Percentiles rank a stretch among this genome's conserved stretches.
Conservation (phyloP, 768 basidiomycete genomes). For the Auriscalpium vulgare region DNA sequence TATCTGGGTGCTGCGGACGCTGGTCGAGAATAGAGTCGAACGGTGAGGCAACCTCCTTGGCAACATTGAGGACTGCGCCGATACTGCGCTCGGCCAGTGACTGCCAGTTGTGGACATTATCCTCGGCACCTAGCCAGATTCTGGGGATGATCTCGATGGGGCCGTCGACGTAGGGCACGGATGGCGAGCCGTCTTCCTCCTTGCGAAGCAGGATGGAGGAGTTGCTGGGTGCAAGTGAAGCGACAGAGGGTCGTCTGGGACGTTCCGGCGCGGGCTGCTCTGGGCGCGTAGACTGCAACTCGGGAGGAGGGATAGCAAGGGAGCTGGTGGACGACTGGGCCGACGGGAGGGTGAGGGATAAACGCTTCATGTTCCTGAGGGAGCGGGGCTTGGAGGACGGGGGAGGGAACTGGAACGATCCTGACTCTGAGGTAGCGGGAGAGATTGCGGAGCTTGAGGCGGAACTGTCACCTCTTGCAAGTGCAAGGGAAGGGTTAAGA, state of each 20-base stretch:
- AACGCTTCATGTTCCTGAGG: constrained; percentile 66
- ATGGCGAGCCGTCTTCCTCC: constrained; percentile 47
- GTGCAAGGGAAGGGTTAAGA: constrained; percentile 39
- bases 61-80: constrained; percentile 81
- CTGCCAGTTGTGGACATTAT: constrained; percentile 81
- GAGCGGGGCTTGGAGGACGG: constrained; percentile 33
- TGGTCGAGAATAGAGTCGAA: constrained; percentile 44
- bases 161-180: constrained; percentile 69
- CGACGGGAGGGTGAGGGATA: constrained; percentile 62
- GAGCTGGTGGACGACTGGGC: constrained; percentile 51
- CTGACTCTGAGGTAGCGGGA: constrained; percentile 45
- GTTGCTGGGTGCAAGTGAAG: constrained; percentile 58
- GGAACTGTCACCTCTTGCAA: constrained; percentile 35
- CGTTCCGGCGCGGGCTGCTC: constrained; percentile 26
- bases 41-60: constrained; percentile 80
- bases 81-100: constrained; percentile 65
- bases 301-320: constrained; percentile 31
- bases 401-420: constrained; percentile 35
- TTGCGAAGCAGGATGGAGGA: constrained; percentile 54
- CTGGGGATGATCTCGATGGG: constrained; percentile 80
- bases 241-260: constrained; percentile 58
- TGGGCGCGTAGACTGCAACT: constrained; percentile 25
- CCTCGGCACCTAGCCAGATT: constrained; percentile 87
- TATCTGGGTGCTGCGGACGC: constrained; percentile 42
- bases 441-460: constrained; percentile 43